Conservation (phyloP, 1,284 basidiomycete species). For the Pisolithus thermaeus region DNA sequence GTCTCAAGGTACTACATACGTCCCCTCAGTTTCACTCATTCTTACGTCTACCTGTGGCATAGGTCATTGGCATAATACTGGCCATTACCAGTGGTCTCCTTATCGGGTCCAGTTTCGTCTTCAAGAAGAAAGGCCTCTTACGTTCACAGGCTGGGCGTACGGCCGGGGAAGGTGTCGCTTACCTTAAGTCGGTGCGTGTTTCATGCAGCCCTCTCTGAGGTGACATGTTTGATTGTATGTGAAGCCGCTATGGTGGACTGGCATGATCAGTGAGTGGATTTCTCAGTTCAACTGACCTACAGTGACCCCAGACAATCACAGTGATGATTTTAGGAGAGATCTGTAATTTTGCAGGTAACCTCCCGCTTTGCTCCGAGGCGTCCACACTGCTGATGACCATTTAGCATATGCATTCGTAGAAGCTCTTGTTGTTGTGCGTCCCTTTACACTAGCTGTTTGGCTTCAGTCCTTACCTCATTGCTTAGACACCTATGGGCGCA, state of each 20-base stretch:
- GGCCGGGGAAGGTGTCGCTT: constrained; percentile 91
- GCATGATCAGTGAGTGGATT: constrained; percentile 63
- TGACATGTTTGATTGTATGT: constrained; percentile 4
- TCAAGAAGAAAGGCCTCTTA: constrained; percentile 93
- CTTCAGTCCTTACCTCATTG: constrained; percentile 2
- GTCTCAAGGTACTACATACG: constrained; percentile 28
- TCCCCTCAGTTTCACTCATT: background rate
- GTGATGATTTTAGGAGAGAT: constrained; percentile 80
- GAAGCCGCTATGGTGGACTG: constrained; percentile 80
- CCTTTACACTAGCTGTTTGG: constrained; percentile 5
- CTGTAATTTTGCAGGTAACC: constrained; percentile 77
- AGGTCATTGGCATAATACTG: constrained; percentile 75
- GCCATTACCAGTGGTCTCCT: constrained; percentile 82
- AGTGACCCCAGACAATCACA: constrained; percentile 24
- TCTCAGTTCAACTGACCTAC: background rate
- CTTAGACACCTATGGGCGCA: constrained; percentile 87
- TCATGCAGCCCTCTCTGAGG: constrained; percentile 5
- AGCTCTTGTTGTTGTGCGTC: constrained; percentile 77
- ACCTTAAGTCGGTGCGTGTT: constrained; percentile 79
- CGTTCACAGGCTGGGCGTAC: constrained; percentile 62
- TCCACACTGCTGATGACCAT: constrained; percentile 11
- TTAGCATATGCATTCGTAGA: constrained; percentile 86
- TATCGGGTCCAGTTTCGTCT: constrained; percentile 89
- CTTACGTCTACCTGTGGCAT: constrained; percentile 2
- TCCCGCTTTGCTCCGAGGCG: constrained; percentile 17